Evolutionary conservation across 2,329 filamentous ascomycete genomes (phyloP).

Genomic region (Cercospora berteroae): DNA sequence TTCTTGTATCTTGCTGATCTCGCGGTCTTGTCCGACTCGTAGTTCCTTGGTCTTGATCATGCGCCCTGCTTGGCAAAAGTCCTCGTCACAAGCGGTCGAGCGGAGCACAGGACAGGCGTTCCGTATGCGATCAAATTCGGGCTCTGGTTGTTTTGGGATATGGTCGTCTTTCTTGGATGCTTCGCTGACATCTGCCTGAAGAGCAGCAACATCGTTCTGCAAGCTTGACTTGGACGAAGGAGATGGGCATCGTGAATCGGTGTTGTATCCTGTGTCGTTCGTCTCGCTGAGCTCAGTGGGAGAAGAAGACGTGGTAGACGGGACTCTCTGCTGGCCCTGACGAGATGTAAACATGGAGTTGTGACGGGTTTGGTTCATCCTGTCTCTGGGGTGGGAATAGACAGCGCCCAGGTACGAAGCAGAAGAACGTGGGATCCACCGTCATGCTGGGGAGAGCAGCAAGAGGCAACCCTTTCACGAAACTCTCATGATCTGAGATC

Average conservation of each 20-base stretch:
- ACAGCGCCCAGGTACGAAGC: background rate
- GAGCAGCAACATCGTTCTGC: background rate
- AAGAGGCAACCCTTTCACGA: background rate
- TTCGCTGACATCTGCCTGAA: background rate
- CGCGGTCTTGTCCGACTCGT: slow-evolving; percentile 8
- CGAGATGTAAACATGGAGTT: background rate
- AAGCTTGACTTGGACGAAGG: background rate
- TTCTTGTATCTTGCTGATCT: background rate
- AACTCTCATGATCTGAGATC: background rate
- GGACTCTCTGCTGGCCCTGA: background rate
- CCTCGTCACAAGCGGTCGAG: slow-evolving; percentile 1
- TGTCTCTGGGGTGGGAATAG: background rate
- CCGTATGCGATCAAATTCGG: slow-evolving; percentile 25
- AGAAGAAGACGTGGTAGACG: background rate
- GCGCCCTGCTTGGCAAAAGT: slow-evolving; percentile 10
- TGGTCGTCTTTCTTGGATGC: background rate
- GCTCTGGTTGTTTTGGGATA: no score
- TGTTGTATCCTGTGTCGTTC: background rate
- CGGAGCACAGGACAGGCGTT: slow-evolving; percentile 6
- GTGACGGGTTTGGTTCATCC: background rate
- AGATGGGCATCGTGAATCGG: background rate
- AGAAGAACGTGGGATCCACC: background rate
- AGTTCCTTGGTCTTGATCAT: slow-evolving; percentile 14
- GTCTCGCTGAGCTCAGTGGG: background rate
- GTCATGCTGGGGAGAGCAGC: background rate